Evolutionary conservation across 2,329 filamentous ascomycete genomes (phyloP).

Genomic region (Coleophoma crateriformis): DNA sequence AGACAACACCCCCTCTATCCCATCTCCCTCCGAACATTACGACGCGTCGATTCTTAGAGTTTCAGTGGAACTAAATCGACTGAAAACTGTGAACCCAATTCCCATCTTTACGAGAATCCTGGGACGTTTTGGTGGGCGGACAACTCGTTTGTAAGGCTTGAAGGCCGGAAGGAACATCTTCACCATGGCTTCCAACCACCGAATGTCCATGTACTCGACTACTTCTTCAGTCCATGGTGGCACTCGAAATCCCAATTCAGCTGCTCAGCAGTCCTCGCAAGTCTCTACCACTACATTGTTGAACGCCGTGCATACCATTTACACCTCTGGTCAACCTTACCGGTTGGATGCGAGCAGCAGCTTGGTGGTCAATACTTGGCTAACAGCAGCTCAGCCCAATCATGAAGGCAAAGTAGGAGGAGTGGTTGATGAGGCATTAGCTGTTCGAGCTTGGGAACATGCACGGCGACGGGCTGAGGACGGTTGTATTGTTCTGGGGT

Average conservation of each 20-base stretch:
- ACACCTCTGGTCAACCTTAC: slow-evolving; percentile 77
- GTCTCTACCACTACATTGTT: slow-evolving; percentile 90
- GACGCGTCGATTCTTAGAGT: too few relatives aligned
- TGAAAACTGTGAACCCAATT: too few relatives aligned
- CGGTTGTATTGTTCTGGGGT: slow-evolving; percentile 87
- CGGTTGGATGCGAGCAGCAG: slow-evolving; percentile 84
- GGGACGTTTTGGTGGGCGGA: too few relatives aligned
- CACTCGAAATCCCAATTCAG: slow-evolving; percentile 44
- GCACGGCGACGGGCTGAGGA: slow-evolving; percentile 91
- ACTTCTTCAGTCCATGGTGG: slow-evolving; percentile 57
- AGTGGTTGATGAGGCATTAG: slow-evolving; percentile 74
- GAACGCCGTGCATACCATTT: slow-evolving; percentile 87
- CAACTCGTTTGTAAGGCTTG: slow-evolving; percentile 5
- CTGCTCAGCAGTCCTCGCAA: slow-evolving; percentile 66
- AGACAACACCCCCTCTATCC: not conserved
- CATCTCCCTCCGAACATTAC: too few relatives aligned
- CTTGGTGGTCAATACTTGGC: slow-evolving; percentile 92
- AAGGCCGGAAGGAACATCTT: slow-evolving; percentile 9
- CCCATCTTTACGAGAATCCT: too few relatives aligned
- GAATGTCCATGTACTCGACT: slow-evolving; percentile 60
- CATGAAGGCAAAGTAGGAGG: slow-evolving; percentile 66
- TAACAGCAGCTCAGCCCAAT: slow-evolving; percentile 69
- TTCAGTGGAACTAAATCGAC: too few relatives aligned
- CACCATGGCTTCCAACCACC: slow-evolving; percentile 26
- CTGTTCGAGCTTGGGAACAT: slow-evolving; percentile 89